A percentile compares a stretch with the other conserved stretches of the same genome.
These are phyloP conservation scores for Candida coleopterorum DNA, from an alignment of 805 yeast species.

Conservation along the genomic window DNA sequence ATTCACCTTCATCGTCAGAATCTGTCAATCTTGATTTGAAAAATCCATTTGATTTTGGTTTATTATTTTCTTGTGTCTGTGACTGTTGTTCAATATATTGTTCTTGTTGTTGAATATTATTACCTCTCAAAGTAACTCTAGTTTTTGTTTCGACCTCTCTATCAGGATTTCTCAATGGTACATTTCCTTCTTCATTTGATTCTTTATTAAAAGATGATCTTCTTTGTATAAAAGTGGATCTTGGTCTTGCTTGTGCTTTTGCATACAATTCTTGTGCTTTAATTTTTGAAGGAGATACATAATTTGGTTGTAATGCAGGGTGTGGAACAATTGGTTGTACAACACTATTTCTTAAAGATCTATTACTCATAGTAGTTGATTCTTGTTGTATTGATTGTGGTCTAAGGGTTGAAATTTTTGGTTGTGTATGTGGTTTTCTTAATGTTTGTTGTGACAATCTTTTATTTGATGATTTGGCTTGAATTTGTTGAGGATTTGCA, in stretches of 20 bases:
- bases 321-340: slow-evolving; percentile 35
- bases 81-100: no score
- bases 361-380: slow-evolving; percentile 21
- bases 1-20: slow-evolving; percentile 51
- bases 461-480: slow-evolving; percentile 7
- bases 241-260: slow-evolving; percentile 43
- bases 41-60: slow-evolving; percentile 10
- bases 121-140: slow-evolving; percentile 10
- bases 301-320: slow-evolving; percentile 35
- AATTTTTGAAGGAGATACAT: slow-evolving; percentile 34
- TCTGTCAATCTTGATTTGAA: slow-evolving; percentile 58
- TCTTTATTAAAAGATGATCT: slow-evolving; percentile 57
- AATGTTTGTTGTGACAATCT: slow-evolving; percentile 23
- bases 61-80: background rate
- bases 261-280: slow-evolving; percentile 54
- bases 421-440: slow-evolving; percentile 18
- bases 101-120: background rate
- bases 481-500: slow-evolving; percentile 9
- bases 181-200: slow-evolving; percentile 3
- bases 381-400: slow-evolving; percentile 25
- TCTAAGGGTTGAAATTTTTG: slow-evolving; percentile 28
- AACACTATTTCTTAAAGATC: slow-evolving; percentile 23
- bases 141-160: background rate
- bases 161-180: slow-evolving; percentile 4
- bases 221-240: slow-evolving; percentile 32